These are phyloP conservation scores for Naematelia aurantialba DNA, from an alignment of 768 basidiomycete species.

Conservation along the genomic window DNA sequence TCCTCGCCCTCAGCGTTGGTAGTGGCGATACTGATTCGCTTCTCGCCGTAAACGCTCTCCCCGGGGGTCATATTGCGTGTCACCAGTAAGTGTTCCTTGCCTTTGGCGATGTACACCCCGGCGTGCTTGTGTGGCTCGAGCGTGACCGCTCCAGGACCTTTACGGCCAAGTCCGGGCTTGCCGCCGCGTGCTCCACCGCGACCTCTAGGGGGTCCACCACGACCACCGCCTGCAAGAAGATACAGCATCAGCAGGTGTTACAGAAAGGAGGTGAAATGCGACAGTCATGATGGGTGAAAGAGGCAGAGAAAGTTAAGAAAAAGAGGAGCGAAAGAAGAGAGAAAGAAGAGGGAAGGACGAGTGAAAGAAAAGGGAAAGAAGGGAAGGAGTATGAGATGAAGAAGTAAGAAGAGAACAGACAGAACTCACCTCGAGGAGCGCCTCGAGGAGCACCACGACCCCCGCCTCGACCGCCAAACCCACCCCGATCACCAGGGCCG, in stretches of 20 bases:
- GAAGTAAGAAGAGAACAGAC: too few relatives aligned
- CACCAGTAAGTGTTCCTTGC: constrained; percentile 94
- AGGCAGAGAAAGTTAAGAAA: not conserved
- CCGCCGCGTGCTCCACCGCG: constrained; percentile 65
- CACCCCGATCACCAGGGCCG: constrained; percentile 70
- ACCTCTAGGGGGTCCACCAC: constrained; percentile 51
- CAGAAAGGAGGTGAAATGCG: not conserved
- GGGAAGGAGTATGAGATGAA: too few relatives aligned
- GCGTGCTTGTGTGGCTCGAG: constrained; percentile 92
- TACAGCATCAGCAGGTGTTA: constrained; percentile 11
- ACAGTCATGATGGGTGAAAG: not conserved
- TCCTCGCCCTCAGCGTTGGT: constrained; percentile 53
- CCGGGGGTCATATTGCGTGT: constrained; percentile 97
- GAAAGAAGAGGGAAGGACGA: too few relatives aligned
- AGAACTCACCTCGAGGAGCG: constrained; percentile 13
- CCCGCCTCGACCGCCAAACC: constrained; percentile 54
- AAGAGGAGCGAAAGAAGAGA: not conserved
- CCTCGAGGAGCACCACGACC: constrained; percentile 53
- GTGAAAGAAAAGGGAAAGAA: too few relatives aligned
- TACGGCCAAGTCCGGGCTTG: constrained; percentile 52
- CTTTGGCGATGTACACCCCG: constrained; percentile 90
- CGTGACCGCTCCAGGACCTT: constrained; percentile 79
- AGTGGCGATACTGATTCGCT: constrained; percentile 77
- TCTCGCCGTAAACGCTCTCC: constrained; percentile 97
- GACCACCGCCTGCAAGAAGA: constrained; percentile 24